These are phyloP conservation scores for Chalciporus chontae DNA, from an alignment of 768 basidiomycete genomes.

Conservation along the genomic window DNA sequence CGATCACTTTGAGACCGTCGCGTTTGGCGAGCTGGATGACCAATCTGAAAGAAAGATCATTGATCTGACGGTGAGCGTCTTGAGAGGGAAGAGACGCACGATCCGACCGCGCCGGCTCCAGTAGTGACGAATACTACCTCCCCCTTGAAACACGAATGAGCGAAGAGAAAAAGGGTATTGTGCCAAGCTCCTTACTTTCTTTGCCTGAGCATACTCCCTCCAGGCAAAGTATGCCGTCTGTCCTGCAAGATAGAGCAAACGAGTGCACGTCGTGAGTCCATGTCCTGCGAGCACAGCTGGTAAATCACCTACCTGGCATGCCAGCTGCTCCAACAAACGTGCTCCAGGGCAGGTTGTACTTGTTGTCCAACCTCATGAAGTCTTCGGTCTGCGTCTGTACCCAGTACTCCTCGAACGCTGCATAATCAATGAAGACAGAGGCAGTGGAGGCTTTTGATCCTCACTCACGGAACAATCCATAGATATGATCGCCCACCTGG, in stretches of 20 bases:
- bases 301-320: conserved; percentile 21
- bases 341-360: conserved; percentile 28
- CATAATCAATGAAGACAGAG: conserved; percentile 36
- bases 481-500: conserved; percentile 4
- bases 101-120: conserved; percentile 52
- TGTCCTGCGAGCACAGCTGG: conserved; percentile 8
- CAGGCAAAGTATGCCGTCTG: conserved; percentile 21
- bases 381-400: neutral
- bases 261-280: neutral
- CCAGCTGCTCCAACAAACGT: conserved; percentile 31
- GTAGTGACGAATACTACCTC: conserved; percentile 47
- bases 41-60: conserved; percentile 28
- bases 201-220: conserved; percentile 18
- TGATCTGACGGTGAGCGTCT: neutral
- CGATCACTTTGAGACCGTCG: conserved; percentile 61
- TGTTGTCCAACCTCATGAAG: conserved; percentile 22
- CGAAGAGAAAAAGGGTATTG: too few species aligned
- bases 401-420: conserved; percentile 22
- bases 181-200: conserved; percentile 18
- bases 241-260: conserved; percentile 11
- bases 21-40: conserved; percentile 50
- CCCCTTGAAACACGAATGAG: conserved; percentile 29
- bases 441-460: conserved; percentile 33
- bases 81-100: conserved; percentile 34
- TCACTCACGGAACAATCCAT: conserved; percentile 30